These are phyloP conservation scores for Monilinia aucupariae DNA, from an alignment of 2,329 filamentous ascomycete genomes.

Conservation along the genomic window DNA sequence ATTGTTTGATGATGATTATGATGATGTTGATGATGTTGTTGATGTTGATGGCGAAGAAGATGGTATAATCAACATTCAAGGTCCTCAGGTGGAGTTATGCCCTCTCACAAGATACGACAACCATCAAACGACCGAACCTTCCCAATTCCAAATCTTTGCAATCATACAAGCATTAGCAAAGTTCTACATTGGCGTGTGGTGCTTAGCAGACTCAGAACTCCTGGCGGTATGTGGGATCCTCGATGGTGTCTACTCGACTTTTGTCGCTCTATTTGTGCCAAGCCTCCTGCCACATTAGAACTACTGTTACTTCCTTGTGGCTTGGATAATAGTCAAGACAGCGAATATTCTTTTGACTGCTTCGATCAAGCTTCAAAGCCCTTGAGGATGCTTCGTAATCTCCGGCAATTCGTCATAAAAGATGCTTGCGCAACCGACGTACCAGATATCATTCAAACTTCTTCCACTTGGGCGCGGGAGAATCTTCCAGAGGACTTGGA, in stretches of 20 bases:
- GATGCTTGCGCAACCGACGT: neutral
- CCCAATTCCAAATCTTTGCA: neutral
- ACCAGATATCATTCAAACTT: neutral
- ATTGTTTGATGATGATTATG: neutral
- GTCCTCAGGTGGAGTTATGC: slow-evolving; percentile 1
- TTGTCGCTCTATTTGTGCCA: neutral
- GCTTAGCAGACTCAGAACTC: neutral
- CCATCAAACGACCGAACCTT: neutral
- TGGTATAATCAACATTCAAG: neutral
- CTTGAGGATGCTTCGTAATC: slow-evolving; percentile 3
- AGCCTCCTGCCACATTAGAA: neutral
- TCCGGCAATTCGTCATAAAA: neutral
- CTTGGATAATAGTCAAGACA: neutral
- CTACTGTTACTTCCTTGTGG: neutral
- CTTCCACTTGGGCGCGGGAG: neutral
- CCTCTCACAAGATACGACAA: slow-evolving; percentile 15
- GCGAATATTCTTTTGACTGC: neutral
- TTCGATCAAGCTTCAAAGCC: neutral
- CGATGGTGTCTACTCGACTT: neutral
- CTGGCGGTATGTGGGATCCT: neutral
- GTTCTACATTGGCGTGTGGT: slow-evolving; percentile 6
- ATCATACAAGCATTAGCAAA: neutral
- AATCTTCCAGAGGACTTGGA: neutral
- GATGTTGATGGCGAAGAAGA: no score
- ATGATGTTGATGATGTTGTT: no score